Evolutionary conservation across 2,329 filamentous ascomycete genomes (phyloP), one percentile per base, ranked within the genome.

Genomic region (Chaetoscypha palmicola): DNA sequence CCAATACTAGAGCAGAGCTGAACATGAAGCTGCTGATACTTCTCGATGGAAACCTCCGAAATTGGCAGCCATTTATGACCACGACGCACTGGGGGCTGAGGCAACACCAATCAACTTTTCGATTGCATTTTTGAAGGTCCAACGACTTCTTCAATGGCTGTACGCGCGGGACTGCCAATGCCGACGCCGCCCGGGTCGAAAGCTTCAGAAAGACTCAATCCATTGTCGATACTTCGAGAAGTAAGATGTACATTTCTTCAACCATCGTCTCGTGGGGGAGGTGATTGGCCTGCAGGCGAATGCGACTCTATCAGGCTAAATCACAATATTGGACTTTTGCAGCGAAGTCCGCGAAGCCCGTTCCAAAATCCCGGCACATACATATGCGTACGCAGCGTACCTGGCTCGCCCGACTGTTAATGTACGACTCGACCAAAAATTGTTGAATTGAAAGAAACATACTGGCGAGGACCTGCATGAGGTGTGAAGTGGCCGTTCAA

Each of bases 291-390:
- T 34, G 32, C n/a, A 34, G 17, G 16, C 32, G 32, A 34, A 34
- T 34, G 32, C 17, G n/a, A 34, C 32, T 16, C 32, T 10, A 7
- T 7, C 24, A 34, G 32, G 12, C 32, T 34, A 34, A 34, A 34
- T 34, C 10, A 34, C 12, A 34, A 19, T 34, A 34, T 34, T 34
- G 32, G n/a, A 34, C n/a, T n/a, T 34, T 19, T 34, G 32, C 32
- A 34, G 32, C 32, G 17, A 34, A 16, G 17, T 9, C n/a, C 16
- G 10, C 17, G 14, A 17, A 16, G 12, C 14, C 4, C n/a, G 9
- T 5, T 19, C 16, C 10, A 16, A 34, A 34, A 19, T 19, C 32
- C 32, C 32, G 9, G 32, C 16, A 12, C 16, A 16, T 34, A 16
- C 32, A 19, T 34, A 17, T 16, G 17, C 32, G 17, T 31, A 31